Evolutionary conservation across 1,139 yeast genomes (phyloP).

Genomic region (Suhomyces chickasaworum): DNA sequence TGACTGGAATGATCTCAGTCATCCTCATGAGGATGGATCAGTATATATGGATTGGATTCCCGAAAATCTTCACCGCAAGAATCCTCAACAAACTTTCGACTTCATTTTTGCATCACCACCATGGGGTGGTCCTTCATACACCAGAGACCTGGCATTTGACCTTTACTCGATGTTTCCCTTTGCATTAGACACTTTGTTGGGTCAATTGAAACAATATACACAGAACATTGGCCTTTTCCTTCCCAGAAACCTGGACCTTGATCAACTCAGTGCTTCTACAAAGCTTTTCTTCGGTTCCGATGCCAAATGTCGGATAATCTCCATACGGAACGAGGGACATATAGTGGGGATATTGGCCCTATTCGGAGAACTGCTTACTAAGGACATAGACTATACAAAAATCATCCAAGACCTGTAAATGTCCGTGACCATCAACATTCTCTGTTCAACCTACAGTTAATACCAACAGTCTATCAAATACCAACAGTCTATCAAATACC

Average conservation of each 20-base stretch:
- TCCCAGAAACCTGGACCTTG: constrained; percentile 69
- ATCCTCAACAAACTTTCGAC: constrained; percentile 46
- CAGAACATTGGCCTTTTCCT: constrained; percentile 66
- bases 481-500: too few species aligned
- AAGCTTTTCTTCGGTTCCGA: constrained; percentile 45
- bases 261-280: constrained; percentile 56
- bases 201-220: constrained; percentile 44
- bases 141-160: constrained; percentile 22
- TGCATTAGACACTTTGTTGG: constrained; percentile 46
- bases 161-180: constrained; percentile 48
- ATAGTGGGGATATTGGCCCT: constrained; percentile 59
- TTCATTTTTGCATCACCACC: constrained; percentile 88
- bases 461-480: too few species aligned
- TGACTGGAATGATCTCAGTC: constrained; percentile 55
- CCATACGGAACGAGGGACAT: constrained; percentile 44
- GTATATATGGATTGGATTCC: constrained; percentile 35
- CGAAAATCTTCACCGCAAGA: constrained; percentile 17
- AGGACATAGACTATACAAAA: constrained; percentile 4
- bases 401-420: background rate
- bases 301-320: constrained; percentile 51
- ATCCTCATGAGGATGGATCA: constrained; percentile 21
- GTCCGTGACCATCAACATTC: too few species aligned
- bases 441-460: too few species aligned
- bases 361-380: constrained; percentile 47
- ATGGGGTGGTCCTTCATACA: constrained; percentile 91